Conservation (phyloP, 306 rosid species). For the Citrullus amarus region DNA sequence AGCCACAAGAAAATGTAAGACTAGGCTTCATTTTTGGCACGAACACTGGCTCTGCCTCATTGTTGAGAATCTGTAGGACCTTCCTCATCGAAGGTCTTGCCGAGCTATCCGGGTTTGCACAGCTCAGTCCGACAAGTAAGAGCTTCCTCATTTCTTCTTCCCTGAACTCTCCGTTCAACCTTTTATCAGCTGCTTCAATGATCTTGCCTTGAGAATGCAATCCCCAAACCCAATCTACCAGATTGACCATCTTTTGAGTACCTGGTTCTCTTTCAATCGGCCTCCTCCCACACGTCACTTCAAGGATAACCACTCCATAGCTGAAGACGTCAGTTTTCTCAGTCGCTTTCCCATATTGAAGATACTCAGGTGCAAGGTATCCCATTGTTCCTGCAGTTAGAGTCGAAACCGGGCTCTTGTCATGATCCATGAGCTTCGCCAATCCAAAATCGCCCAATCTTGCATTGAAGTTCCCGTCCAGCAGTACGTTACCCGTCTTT, state of each 20-base stretch:
- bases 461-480: slow-evolving; percentile 41
- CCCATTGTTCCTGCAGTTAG: slow-evolving; percentile 79
- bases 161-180: slow-evolving; percentile 30
- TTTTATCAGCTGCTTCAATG: slow-evolving; percentile 36
- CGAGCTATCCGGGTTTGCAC: slow-evolving; percentile 38
- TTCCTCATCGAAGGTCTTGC: slow-evolving; percentile 43
- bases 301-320: slow-evolving; percentile 57
- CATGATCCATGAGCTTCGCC: slow-evolving; percentile 88
- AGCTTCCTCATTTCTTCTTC: slow-evolving; percentile 41
- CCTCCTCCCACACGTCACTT: slow-evolving; percentile 53
- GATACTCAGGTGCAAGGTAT: slow-evolving; percentile 75
- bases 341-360: slow-evolving; percentile 72
- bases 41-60: slow-evolving; percentile 20
- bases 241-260: slow-evolving; percentile 28
- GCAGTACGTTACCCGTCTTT: slow-evolving; percentile 55
- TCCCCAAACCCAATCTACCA: slow-evolving; percentile 56
- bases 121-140: slow-evolving; percentile 35
- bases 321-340: slow-evolving; percentile 71
- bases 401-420: slow-evolving; percentile 69
- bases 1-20: slow-evolving; percentile 31
- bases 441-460: slow-evolving; percentile 71
- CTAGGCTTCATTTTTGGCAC: slow-evolving; percentile 39
- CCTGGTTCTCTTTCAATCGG: slow-evolving; percentile 31
- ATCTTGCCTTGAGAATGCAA: slow-evolving; percentile 33
- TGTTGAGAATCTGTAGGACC: slow-evolving; percentile 32